A percentile compares a stretch with the other conserved stretches of the same genome.
phyloP scores from a whole-genome alignment of 306 rosid species.

The Cajanus cajan region DNA sequence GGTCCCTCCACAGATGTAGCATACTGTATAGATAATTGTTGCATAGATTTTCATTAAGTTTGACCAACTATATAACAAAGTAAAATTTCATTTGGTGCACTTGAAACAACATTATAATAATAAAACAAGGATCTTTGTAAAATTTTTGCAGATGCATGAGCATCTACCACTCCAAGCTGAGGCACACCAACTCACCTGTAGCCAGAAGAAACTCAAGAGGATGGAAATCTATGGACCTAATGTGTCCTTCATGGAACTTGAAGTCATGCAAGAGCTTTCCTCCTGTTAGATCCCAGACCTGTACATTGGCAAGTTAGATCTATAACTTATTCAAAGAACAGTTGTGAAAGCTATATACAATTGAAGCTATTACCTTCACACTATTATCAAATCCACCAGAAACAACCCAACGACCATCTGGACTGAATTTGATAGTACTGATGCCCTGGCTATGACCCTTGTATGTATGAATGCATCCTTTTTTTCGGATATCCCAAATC shows the following conservation, averaged over 20 bases:
- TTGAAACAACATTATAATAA: not conserved
- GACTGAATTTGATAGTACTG: constrained; percentile 85
- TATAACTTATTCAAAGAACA: constrained; percentile 20
- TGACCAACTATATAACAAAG: not conserved
- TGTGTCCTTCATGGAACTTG: constrained; percentile 85
- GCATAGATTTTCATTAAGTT: constrained; percentile 2
- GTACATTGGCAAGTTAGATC: constrained; percentile 23
- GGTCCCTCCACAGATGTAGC: not conserved
- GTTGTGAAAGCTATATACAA: not conserved
- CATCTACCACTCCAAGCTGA: constrained; percentile 1
- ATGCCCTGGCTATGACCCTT: constrained; percentile 92
- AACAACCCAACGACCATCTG: constrained; percentile 99
- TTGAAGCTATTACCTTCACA: constrained; percentile 71
- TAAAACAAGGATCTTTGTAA: not conserved
- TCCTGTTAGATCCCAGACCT: constrained; percentile 99
- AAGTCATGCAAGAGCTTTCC: constrained; percentile 96
- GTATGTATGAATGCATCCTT: constrained; percentile 95
- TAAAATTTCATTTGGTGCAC: not conserved
- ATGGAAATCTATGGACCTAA: constrained; percentile 84
- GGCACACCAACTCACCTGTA: constrained; percentile 58
- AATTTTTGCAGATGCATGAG: not conserved
- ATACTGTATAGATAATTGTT: not conserved
- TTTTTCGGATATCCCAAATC: constrained; percentile 90
- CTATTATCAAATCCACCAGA: constrained; percentile 93
- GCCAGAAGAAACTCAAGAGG: constrained; percentile 97